Evolutionary conservation across 1,284 basidiomycete genomes (phyloP), one percentile per base, ranked within the genome.

Genomic region (Rhodotorula mucilaginosa): DNA sequence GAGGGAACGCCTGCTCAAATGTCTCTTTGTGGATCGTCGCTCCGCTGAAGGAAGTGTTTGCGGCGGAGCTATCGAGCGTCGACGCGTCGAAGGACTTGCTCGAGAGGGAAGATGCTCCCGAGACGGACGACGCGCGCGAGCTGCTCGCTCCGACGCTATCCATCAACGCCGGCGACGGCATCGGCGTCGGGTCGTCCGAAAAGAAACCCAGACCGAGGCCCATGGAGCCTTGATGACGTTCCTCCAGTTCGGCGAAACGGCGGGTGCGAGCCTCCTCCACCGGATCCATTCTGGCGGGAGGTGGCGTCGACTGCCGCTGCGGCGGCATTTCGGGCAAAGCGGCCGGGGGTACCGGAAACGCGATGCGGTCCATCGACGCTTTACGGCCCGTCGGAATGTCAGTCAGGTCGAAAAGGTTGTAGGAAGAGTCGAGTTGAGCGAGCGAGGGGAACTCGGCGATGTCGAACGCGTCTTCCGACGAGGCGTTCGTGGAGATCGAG

Each of bases 401-500:
- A 12, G 67, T 29, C 2, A 47, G 57, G 29, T 58, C 57, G 31
- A 54, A 39, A 44, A 60, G 64, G 4, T 57, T 47, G 46, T 61
- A 65, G n/a, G 48, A 46, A 21, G 63, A 47, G 51, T 47, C 46
- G 70, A 71, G 60, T n/a, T 70, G 52, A 21, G 61, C 67, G 61
- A 72, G 26, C 1, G 64, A 66, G 26, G 64, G 67, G 23, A 72
- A 72, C 49, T 72, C 70, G 67, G 67, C 70, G 39, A 72, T 72
- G 47, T 72, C 67, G 64, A 72, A 72, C 0, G 70, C 70, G 64
- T 72, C 70, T 18, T 72, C 66, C 8, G 70, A 71, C 18, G 67
- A 58, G 39, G 58, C 60, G 34, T 29, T 61, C 0, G 70, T 65
- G 6, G 70, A 48, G 34, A 69, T 26, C 13, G 70, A 68, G 0